Conservation (phyloP, 139 green algal species). For the Yamagishiella unicocca region DNA sequence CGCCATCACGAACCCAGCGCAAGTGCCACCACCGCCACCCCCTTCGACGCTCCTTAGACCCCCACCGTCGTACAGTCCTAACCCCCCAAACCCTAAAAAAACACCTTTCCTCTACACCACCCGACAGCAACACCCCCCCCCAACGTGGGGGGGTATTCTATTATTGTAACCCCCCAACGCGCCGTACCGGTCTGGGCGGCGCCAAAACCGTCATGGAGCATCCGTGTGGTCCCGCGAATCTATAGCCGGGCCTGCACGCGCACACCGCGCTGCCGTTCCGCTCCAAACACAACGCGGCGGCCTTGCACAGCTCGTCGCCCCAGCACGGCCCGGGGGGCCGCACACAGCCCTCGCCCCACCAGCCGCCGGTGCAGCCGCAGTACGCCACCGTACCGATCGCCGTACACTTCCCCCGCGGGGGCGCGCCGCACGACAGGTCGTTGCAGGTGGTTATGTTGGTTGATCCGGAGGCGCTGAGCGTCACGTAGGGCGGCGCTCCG, state of each 20-base stretch:
- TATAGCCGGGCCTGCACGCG: constrained; percentile 1
- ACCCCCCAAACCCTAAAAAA: too few relatives aligned
- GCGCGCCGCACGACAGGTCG: not conserved
- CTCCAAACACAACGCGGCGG: not conserved
- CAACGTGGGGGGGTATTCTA: too few relatives aligned
- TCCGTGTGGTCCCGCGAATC: not conserved
- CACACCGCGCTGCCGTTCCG: not conserved
- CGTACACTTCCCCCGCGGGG: not conserved
- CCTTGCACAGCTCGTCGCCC: not conserved
- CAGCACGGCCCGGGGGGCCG: constrained; percentile 7
- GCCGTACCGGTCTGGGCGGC: too few relatives aligned
- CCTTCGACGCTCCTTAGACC: too few relatives aligned
- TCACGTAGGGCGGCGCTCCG: not conserved
- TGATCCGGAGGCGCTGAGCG: not conserved
- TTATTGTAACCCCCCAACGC: too few relatives aligned
- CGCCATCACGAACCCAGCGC: too few relatives aligned
- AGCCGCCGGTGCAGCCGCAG: constrained; percentile 7
- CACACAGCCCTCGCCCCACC: not conserved
- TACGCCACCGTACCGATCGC: not conserved
- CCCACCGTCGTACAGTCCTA: too few relatives aligned
- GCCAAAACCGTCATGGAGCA: too few relatives aligned
- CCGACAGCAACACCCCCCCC: too few relatives aligned
- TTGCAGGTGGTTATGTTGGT: not conserved
- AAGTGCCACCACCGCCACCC: too few relatives aligned
- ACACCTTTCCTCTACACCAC: too few relatives aligned